Conservation (phyloP, 2,329 filamentous ascomycete species). For the Geosmithia flava region DNA sequence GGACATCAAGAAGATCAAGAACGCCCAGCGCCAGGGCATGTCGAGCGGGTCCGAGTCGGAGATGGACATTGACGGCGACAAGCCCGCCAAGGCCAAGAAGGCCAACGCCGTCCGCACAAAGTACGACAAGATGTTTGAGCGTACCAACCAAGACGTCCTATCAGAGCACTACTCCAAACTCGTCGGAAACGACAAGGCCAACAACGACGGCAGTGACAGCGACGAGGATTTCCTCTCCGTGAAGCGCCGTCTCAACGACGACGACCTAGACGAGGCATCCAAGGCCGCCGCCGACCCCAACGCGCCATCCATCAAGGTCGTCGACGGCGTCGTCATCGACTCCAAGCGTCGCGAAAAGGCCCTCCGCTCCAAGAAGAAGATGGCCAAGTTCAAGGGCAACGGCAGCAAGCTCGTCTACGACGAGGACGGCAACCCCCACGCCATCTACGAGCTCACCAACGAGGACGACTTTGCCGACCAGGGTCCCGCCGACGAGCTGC, state of each 20-base stretch:
- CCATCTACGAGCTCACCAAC: conserved; percentile 77
- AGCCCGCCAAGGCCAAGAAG: conserved; percentile 39
- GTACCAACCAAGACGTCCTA: conserved; percentile 88
- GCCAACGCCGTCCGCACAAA: conserved; percentile 76
- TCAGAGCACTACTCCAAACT: conserved; percentile 90
- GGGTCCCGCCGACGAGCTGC: conserved; percentile 65
- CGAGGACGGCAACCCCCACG: conserved; percentile 76
- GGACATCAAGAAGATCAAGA: conserved; percentile 77
- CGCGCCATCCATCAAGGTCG: conserved; percentile 35
- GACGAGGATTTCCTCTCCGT: conserved; percentile 78
- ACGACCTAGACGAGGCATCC: conserved; percentile 44
- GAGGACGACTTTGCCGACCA: conserved; percentile 68
- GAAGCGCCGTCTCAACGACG: conserved; percentile 72
- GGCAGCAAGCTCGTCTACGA: conserved; percentile 82
- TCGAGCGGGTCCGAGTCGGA: conserved; percentile 49
- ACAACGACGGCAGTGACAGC: conserved; percentile 42
- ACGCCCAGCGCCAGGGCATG: conserved; percentile 59
- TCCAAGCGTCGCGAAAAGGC: conserved; percentile 92
- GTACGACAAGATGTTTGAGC: conserved; percentile 96
- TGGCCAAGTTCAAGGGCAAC: conserved; percentile 80
- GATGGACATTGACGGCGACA: conserved; percentile 34
- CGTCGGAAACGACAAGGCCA: conserved; percentile 45
- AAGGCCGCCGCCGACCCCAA: conserved; percentile 4
- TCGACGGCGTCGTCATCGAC: conserved; percentile 67
- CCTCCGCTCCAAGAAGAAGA: conserved; percentile 88